phyloP scores from a whole-genome alignment of 768 basidiomycete genomes.

The Clavaria fumosa region DNA sequence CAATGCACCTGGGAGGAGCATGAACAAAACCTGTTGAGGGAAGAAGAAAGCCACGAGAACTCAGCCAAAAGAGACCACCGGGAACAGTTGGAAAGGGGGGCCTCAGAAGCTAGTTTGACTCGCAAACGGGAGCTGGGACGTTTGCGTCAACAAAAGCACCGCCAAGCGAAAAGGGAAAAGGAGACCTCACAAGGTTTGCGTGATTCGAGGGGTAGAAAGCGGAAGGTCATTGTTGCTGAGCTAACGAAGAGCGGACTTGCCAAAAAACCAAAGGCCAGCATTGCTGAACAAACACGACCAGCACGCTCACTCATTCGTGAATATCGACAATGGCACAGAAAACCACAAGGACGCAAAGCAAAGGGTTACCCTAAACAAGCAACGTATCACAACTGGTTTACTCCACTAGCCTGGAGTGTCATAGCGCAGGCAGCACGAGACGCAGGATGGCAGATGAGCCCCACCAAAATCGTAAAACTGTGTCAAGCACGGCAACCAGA shows the following conservation, averaged over 20 bases:
- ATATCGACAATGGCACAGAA: background rate
- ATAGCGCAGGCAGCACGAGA: constrained; percentile 2
- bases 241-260: background rate
- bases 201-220: constrained; percentile 7
- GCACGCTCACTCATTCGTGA: background rate
- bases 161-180: constrained; percentile 3
- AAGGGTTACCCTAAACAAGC: background rate
- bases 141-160: constrained; percentile 1
- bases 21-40: no score
- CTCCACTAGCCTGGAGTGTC: constrained; percentile 4
- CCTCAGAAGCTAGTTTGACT: background rate
- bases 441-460: constrained; percentile 1
- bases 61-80: constrained; percentile 1
- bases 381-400: constrained; percentile 6
- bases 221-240: constrained; percentile 6
- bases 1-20: background rate
- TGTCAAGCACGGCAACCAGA: constrained; percentile 1
- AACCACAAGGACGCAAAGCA: constrained; percentile 7
- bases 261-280: background rate
- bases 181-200: constrained; percentile 6
- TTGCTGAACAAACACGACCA: constrained; percentile 1
- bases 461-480: background rate
- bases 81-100: background rate
- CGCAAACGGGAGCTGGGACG: no score
- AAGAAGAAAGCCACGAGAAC: constrained; percentile 4